Base-by-base conservation (phyloP, 306 rosid genomes). In the Benincasa hispida region DNA sequence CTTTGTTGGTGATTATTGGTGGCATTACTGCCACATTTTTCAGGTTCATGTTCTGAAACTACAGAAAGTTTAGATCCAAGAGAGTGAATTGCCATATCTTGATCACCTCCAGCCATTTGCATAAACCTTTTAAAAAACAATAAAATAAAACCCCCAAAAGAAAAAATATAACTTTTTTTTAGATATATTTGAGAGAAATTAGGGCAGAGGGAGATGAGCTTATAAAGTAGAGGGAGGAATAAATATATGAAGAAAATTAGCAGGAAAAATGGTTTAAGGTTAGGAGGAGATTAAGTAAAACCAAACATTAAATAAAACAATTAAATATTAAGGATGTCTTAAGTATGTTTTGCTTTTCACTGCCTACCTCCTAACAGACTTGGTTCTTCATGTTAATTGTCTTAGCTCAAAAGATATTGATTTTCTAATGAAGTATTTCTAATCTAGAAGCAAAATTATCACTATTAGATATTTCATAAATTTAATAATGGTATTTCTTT, bases 251-350 rank as follows among this genome's bases (percentile, higher is more conserved):
- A 17, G 30, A 48, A 51, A 77, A 10, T 37, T 37, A 65, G 58
- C 18, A 19, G 74, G 63, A 77, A 34, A 72, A 77, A 77, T 77
- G 60, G 67, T 50, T 62, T 15, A n/a, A 54, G 62, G 62, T 77
- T 77, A 77, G 80, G 80, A 77, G 74, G 17, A 68, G 39, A 77
- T 77, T 77, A 77, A 77, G 80, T 77, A 65, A 77, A 39, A 77
- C 12, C 8, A 50, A 47, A 63, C 35, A 51, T 62, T 3, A 47
- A 41, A 34, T 32, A 77, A 24, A 45, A 45, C 5, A 45, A 45
- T 10, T 42, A 15, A 59, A 63, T 63, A 8, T 28, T 77, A 18
- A 55, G 10, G 50, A 12, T 77, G 55, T 27, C 70, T 76, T 59
- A 76, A 58, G 69, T 76, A 60, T 76, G 79, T 59, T 56, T 76